Evolutionary conservation across 2,329 filamentous ascomycete species (phyloP).

Genomic region (Ceratocystis huliohia): DNA sequence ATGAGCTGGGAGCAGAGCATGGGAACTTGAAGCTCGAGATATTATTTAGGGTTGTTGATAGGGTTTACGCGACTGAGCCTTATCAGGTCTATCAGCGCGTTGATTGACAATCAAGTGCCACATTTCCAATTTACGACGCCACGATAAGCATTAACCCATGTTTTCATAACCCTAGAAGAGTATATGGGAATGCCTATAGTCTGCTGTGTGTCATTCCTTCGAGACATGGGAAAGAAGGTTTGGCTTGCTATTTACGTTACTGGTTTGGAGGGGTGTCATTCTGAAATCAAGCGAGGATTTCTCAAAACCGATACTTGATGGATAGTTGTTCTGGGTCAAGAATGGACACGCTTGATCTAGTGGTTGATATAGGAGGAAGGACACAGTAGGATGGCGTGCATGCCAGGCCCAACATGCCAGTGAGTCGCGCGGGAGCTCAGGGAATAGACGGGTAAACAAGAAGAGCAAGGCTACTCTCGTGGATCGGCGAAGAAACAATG

Average conservation of each 20-base stretch:
- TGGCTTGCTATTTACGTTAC: not conserved
- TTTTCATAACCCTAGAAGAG: too few relatives aligned
- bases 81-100: not conserved
- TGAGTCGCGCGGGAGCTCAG: not conserved
- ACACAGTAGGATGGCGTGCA: not conserved
- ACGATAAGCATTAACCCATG: too few relatives aligned
- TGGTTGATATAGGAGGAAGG: not conserved
- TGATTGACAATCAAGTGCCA: not conserved
- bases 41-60: not conserved
- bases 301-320: not conserved
- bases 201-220: too few relatives aligned
- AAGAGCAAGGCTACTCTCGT: not conserved
- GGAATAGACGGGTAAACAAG: not conserved
- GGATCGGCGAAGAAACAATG: not conserved
- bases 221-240: too few relatives aligned
- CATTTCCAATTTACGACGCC: not conserved
- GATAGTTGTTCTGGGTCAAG: not conserved
- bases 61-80: not conserved
- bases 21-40: not conserved
- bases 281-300: constrained; percentile 7
- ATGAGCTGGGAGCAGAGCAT: not conserved
- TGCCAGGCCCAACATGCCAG: not conserved
- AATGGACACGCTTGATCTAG: not conserved
- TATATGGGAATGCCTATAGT: too few relatives aligned
- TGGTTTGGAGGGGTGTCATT: constrained; percentile 1